Evolutionary conservation across 1,284 basidiomycete species (phyloP), one percentile per base, ranked within the genome.

Genomic region (Cutaneotrichosporon daszewskae): DNA sequence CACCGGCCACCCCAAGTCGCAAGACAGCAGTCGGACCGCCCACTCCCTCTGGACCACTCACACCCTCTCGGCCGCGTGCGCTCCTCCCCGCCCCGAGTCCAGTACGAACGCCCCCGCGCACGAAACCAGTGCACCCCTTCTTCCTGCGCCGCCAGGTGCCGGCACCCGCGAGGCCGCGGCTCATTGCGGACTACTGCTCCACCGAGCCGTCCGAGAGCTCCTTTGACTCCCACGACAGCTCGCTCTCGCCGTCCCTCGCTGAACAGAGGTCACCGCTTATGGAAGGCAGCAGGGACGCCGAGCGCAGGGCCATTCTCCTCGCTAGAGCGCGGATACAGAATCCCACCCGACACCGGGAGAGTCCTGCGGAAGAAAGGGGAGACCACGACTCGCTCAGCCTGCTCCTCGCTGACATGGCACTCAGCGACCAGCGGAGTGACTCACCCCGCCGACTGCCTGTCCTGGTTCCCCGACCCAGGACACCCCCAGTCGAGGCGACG

Each of bases 181-280:
- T 38, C 18, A 37, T 48, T 6, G 35, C 43, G n/a, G 18, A 17
- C 13, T 43, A 40, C 40, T 3, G 32, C 7, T 38, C 37, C n/a
- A n/a, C n/a, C n/a, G n/a, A n/a, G n/a, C n/a, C n/a, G n/a, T 41
- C 40, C 12, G 43, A 35, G 34, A 39, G 37, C 43, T 22, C 27
- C 14, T n/a, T 25, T 1, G n/a, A 14, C 32, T 20, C 14, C 19
- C 23, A 5, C 12, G 18, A 13, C 16, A 17, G 19, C 17, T 27
- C 28, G 11, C 12, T 13, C 28, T 11, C 14, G n/a, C 14, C 20
- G n/a, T 11, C 28, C 14, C 29, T 31, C n/a, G 22, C 27, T 17
- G 17, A 4, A 13, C 36, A 10, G 27, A 28, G 19, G 19, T 35
- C 25, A 23, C 32, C 13, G 9, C 29, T n/a, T n/a, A n/a, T n/a